Evolutionary conservation across 1,284 basidiomycete species (phyloP).

Genomic region (Macrocystidia cucumis): DNA sequence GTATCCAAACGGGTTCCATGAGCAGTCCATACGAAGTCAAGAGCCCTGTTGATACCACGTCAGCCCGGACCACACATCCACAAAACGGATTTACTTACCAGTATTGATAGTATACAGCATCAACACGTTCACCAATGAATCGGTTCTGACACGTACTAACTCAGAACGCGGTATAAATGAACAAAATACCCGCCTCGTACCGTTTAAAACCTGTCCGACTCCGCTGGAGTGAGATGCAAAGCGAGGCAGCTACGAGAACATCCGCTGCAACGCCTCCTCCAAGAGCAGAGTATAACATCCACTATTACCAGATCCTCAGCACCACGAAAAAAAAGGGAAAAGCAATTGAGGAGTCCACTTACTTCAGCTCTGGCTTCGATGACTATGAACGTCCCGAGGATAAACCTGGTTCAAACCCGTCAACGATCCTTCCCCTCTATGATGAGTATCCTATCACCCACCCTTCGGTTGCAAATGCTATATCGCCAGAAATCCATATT

Average conservation of each 20-base stretch:
- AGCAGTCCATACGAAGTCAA: slow-evolving; percentile 8
- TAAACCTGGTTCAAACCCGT: not conserved
- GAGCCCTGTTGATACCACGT: slow-evolving; percentile 7
- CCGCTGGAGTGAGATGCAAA: slow-evolving; percentile 12
- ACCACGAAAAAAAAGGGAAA: not conserved
- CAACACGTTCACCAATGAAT: slow-evolving; percentile 19
- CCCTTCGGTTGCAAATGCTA: slow-evolving; percentile 15
- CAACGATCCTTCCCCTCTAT: not conserved
- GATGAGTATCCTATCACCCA: no score
- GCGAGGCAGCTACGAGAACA: slow-evolving; percentile 13
- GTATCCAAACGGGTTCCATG: not conserved
- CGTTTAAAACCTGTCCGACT: slow-evolving; percentile 15
- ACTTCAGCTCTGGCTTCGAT: slow-evolving; percentile 12
- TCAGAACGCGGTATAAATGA: not conserved
- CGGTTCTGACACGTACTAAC: slow-evolving; percentile 14
- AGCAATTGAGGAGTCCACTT: slow-evolving; percentile 12
- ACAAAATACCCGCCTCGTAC: slow-evolving; percentile 5
- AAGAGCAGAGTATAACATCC: slow-evolving; percentile 13
- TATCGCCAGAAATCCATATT: not conserved
- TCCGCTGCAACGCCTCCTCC: slow-evolving; percentile 15
- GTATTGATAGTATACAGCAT: slow-evolving; percentile 24
- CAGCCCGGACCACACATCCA: not conserved
- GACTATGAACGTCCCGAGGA: slow-evolving; percentile 8
- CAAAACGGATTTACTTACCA: slow-evolving; percentile 13
- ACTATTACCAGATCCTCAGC: slow-evolving; percentile 4